phyloP scores from a whole-genome alignment of 768 basidiomycete genomes.

The Cyclocybe cylindracea region DNA sequence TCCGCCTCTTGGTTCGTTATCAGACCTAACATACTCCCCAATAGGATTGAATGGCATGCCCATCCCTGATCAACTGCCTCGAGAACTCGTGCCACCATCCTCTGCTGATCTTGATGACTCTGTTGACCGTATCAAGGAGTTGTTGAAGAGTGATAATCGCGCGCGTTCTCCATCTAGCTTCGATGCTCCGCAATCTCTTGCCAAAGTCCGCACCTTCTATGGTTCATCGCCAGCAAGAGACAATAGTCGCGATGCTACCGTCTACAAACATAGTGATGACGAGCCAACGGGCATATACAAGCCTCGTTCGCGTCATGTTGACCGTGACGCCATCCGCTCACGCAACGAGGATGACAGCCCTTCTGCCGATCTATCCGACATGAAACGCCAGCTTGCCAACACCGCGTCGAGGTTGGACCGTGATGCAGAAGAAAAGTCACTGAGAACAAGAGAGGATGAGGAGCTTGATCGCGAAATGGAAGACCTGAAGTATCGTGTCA shows the following conservation, averaged over 20 bases:
- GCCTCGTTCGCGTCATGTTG: conserved; percentile 79
- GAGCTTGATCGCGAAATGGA: conserved; percentile 88
- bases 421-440: conserved; percentile 60
- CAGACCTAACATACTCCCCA: background rate
- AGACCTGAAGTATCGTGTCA: conserved; percentile 82
- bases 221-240: conserved; percentile 51
- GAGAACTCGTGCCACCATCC: conserved; percentile 91
- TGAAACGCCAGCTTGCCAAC: conserved; percentile 80
- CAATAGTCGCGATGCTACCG: conserved; percentile 80
- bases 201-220: conserved; percentile 75
- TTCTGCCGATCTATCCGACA: conserved; percentile 74
- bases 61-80: conserved; percentile 83
- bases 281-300: conserved; percentile 72
- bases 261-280: conserved; percentile 81
- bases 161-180: conserved; percentile 58
- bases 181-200: conserved; percentile 57
- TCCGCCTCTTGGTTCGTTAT: background rate
- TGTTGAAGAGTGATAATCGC: conserved; percentile 86
- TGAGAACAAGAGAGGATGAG: conserved; percentile 79
- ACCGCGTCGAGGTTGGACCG: conserved; percentile 82
- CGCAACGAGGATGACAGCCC: conserved; percentile 66
- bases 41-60: conserved; percentile 90
- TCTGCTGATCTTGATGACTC: conserved; percentile 86
- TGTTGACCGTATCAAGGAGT: conserved; percentile 84
- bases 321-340: conserved; percentile 79